Evolutionary conservation across 768 basidiomycete species (phyloP).

Genomic region (Trametes villosa): DNA sequence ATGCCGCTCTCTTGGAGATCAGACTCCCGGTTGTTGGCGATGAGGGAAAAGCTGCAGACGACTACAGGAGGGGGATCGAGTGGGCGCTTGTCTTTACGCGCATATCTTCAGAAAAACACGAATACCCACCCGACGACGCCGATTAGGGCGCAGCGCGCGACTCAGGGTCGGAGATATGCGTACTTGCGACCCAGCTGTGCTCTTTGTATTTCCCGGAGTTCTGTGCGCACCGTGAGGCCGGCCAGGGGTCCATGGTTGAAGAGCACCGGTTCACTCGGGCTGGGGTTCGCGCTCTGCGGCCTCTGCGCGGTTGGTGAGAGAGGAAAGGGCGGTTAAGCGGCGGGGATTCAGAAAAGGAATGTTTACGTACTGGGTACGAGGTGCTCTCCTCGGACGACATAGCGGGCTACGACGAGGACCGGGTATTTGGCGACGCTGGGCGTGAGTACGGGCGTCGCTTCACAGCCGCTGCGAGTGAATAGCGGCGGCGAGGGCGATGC

Average conservation of each 20-base stretch:
- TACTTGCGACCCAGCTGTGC: slow-evolving; percentile 70
- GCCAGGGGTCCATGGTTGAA: slow-evolving; percentile 64
- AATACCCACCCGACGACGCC: no score
- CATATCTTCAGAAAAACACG: slow-evolving; percentile 12
- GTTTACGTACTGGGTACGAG: no score
- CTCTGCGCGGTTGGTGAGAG: no score
- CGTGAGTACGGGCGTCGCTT: no score
- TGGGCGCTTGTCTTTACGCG: slow-evolving; percentile 20
- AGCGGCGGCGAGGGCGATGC: no score
- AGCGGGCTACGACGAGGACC: slow-evolving; percentile 62
- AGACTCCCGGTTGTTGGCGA: background rate
- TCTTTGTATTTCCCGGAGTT: slow-evolving; percentile 62
- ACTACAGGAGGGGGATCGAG: slow-evolving; percentile 25
- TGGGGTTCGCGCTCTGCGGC: no score
- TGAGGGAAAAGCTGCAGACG: slow-evolving; percentile 1
- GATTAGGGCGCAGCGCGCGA: no score
- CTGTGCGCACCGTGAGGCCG: slow-evolving; percentile 57
- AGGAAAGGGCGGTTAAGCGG: no score
- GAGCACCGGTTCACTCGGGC: slow-evolving; percentile 52
- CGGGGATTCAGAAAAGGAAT: no score
- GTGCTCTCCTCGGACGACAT: no score
- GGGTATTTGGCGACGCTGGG: slow-evolving; percentile 52
- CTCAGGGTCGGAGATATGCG: no score
- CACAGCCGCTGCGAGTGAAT: no score
- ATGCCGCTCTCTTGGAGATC: background rate